Base-by-base conservation (phyloP, 805 yeast genomes). In the Starmerella stigmatis region DNA sequence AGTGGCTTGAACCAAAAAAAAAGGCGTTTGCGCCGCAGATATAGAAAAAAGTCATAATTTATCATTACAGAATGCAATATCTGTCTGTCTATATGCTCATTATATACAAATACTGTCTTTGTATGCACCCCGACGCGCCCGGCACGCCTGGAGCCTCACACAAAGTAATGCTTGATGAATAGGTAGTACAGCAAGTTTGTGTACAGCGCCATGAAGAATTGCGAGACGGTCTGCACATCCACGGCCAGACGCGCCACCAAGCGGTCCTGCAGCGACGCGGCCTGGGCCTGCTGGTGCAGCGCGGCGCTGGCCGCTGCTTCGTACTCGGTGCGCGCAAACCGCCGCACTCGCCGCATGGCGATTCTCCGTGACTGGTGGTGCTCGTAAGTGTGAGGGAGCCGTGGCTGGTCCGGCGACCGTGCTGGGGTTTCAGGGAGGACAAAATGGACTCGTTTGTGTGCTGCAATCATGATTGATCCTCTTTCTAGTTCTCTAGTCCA, bases 141-240 rank as follows among this genome's bases (percentile, higher is more conserved):
- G n/a, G n/a, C n/a, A n/a, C n/a, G n/a, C n/a, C n/a, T n/a, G n/a
- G n/a, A n/a, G 19, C 20, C 7, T 19, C 15, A 45, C 20, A 21
- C 38, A 47, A 50, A 50, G 38, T 41, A 50, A 41, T 46, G 41
- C 32, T 51, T 51, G 23, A 51, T 43, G 43, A 46, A 51, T 20
- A 51, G 20, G 30, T 51, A 48, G 46, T 51, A 51, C 4, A 50
- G 31, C 11, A 51, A 30, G 35, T 36, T 33, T 29, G 43, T 42
- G 36, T 35, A 31, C 12, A 31, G 16, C 8, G 29, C 22, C 15
- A 27, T 21, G 25, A 47, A 13, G 23, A 31, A 16, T n/a, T 5
- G 20, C 9, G 31, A 29, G 3, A 37, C 31, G 15, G 30, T 27
- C 27, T 22, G 38, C 28, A 22, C 19, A 19, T 22, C 8, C n/a